phyloP scores from a whole-genome alignment of 2,329 filamentous ascomycete species.

The Botrytis porri region DNA sequence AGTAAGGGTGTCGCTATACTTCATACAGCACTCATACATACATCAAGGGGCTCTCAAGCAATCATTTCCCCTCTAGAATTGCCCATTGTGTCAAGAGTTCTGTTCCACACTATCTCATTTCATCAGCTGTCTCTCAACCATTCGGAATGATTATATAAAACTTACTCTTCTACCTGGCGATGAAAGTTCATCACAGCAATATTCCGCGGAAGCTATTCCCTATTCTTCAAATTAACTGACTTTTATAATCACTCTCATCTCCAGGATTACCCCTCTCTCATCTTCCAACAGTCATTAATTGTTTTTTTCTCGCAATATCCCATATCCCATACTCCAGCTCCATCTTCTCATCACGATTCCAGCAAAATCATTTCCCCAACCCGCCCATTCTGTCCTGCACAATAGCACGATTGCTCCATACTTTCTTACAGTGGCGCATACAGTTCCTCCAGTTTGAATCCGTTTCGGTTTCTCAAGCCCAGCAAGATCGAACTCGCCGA shows the following conservation, averaged over 20 bases:
- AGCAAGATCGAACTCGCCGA: neutral
- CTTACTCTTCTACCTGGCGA: neutral
- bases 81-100: too few species aligned
- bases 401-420: too few species aligned
- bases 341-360: rapidly evolving
- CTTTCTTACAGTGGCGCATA: too few species aligned
- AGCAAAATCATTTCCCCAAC: too few species aligned
- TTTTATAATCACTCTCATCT: neutral
- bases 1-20: neutral
- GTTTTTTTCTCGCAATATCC: neutral
- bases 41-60: rapidly evolving
- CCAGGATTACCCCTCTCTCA: neutral
- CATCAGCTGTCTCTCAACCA: too few species aligned
- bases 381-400: too few species aligned
- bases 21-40: neutral
- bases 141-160: neutral
- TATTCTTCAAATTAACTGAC: neutral
- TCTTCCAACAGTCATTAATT: neutral
- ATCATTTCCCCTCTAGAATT: neutral
- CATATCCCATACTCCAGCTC: neutral
- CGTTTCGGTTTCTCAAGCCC: too few species aligned
- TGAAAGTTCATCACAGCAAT: neutral
- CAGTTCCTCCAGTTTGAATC: too few species aligned
- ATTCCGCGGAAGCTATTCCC: neutral
- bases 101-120: neutral